Percentiles rank a stretch among this genome's conserved stretches.
These are phyloP conservation scores for Solanum sejunctum DNA, from an alignment of 257 asterid species.

Conservation along the genomic window DNA sequence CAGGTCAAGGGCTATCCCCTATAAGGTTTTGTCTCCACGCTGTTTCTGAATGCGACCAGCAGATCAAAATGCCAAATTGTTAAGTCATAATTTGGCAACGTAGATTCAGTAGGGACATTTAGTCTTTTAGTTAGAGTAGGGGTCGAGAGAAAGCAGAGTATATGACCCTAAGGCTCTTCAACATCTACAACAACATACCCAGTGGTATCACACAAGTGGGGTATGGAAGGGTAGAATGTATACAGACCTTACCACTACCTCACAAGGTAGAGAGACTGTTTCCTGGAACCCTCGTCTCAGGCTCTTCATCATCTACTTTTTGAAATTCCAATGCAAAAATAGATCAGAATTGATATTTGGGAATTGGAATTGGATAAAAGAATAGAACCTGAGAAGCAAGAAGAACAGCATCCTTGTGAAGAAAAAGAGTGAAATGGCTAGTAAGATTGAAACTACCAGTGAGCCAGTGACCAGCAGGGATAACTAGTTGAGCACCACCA, in stretches of 20 bases:
- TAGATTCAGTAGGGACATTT: neutral
- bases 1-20: neutral
- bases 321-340: neutral
- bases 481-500: constrained; percentile 69
- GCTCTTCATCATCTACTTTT: neutral
- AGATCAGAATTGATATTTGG: neutral
- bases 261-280: too few species aligned
- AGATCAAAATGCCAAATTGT: neutral
- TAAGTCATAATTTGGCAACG: neutral
- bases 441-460: constrained; percentile 85
- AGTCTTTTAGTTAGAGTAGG: neutral
- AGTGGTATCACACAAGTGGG: too few species aligned
- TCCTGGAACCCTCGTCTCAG: too few species aligned
- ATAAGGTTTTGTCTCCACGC: neutral
- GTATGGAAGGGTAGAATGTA: too few species aligned
- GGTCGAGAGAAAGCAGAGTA: neutral
- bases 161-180: neutral
- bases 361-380: neutral
- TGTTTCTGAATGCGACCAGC: neutral
- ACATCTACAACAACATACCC: too few species aligned
- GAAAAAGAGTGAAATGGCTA: constrained; percentile 82
- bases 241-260: too few species aligned
- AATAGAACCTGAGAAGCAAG: constrained; percentile 74
- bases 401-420: constrained; percentile 62
- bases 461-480: constrained; percentile 85